Evolutionary conservation across 2,329 filamentous ascomycete genomes (phyloP), one percentile per base, ranked within the genome.

Genomic region (Hypoxylon sp.): DNA sequence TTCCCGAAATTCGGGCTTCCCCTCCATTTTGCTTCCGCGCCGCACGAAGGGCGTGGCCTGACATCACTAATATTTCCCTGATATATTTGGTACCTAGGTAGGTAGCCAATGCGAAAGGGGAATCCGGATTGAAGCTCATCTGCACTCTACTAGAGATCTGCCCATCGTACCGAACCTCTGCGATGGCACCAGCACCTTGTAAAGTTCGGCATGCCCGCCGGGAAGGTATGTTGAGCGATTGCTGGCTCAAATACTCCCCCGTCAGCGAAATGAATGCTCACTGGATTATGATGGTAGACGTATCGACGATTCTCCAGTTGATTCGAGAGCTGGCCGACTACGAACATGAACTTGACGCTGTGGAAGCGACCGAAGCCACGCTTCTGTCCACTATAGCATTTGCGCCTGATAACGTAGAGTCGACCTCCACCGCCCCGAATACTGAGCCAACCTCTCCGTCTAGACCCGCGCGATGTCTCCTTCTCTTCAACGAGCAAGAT

Each of bases 301-400:
- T 97, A 64, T 88, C 90, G 25, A 84, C 85, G n/a, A 97, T 98
- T 79, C 88, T 97, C 27, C 82, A 85, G 72, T 85, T 98, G 77
- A 94, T 98, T 81, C 87, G 89, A 61, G 95, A 94, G 77, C 90
- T 98, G 7, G 95, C 95, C 73, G 88, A 90, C 74, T 97, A 98
- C 83, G 94, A 98, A 80, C 90, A 95, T 30, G 92, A 92, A 76
- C 84, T 90, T 2, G 84, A 90, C 74, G 82, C 85, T 72, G 94
- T 97, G 72, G 86, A 93, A 78, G 94, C 95, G 0, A 98, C 94
- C 27, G 87, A 92, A 71, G 87, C 90, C 33, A 89, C 88, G 25
- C 90, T 98, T 37, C 81, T 85, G 7, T 82, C 85, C 35, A 97
- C 94, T 22, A 90, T 98, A 72, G 92, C 93, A 50, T 97, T 97